A percentile compares a stretch with the other conserved stretches of the same genome.
phyloP scores from a whole-genome alignment of 208 protist genomes.

The Crithidia bombi region DNA sequence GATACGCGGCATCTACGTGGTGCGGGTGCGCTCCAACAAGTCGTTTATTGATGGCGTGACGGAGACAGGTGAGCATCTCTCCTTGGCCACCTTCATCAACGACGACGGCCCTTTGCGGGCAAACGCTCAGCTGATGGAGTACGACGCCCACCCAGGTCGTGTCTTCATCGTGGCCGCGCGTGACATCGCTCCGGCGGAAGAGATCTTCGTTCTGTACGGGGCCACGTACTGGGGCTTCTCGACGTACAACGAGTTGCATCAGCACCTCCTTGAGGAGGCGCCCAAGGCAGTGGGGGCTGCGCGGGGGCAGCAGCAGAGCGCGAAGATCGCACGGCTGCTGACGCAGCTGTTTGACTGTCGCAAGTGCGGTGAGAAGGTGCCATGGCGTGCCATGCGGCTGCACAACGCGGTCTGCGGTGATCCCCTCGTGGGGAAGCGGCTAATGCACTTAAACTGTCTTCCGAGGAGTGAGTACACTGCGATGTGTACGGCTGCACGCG shows the following conservation, averaged over 20 bases:
- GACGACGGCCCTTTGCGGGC: constrained; percentile 69
- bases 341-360: constrained; percentile 49
- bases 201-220: constrained; percentile 86
- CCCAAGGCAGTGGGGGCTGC: not conserved
- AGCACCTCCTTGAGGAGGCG: constrained; percentile 4
- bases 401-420: constrained; percentile 77
- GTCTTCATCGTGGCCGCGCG: constrained; percentile 84
- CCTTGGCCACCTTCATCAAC: constrained; percentile 89
- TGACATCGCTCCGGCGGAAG: constrained; percentile 75
- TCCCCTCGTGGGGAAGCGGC: constrained; percentile 41
- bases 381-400: constrained; percentile 46
- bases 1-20: constrained; percentile 66
- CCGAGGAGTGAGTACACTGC: constrained; percentile 76
- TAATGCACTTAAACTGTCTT: constrained; percentile 65
- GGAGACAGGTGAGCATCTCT: constrained; percentile 66
- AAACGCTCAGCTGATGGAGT: constrained; percentile 87
- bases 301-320: constrained; percentile 5
- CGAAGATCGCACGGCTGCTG: constrained; percentile 11
- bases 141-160: constrained; percentile 66
- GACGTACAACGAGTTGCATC: constrained; percentile 68
- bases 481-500: constrained; percentile 40
- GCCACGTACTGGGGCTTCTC: constrained; percentile 86
- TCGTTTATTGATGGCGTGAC: constrained; percentile 80
- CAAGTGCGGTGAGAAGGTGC: constrained; percentile 57
- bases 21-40: constrained; percentile 63